Base-by-base conservation (phyloP, 2,329 filamentous ascomycete species). In the Colletotrichum costaricense region DNA sequence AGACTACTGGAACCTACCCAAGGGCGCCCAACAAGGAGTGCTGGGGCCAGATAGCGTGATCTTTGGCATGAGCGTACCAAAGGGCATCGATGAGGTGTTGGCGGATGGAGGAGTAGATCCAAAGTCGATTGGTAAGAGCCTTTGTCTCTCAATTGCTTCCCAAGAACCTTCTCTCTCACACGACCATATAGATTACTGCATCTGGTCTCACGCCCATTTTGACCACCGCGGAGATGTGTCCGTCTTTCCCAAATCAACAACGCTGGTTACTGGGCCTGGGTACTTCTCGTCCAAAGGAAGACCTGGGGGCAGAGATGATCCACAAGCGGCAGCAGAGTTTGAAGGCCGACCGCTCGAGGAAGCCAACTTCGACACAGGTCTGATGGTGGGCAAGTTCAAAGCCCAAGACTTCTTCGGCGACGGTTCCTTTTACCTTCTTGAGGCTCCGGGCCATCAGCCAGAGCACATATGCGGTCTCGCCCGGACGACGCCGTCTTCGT, bases 351-450 rank as follows among this genome's bases (percentile, higher is more conserved):
- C 52, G 7, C 62, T 77, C 1, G 59, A 67, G 11, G 76, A 77
- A 33, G 63, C 77, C 8, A 60, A 72, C 26, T 75, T 79, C 56
- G 75, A 76, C 38, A 9, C 28, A 22, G 71, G 46, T 8, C 38
- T 76, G 30, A 69, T 56, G 30, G 76, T 82, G 49, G 84, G 84
- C 4, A 74, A 78, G 9, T 86, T 84, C 75, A 77, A 76, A 14
- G 84, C 84, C 0, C 69, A 81, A n/a, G 84, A 86, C 65, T 85
- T 81, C 69, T 85, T 85, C 52, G 79, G 78, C 12, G 84, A 86
- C 56, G 83, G 83, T 1, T 81, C 78, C 9, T 79, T 86, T 57
- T 85, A 85, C 65, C 73, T 86, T n/a, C 77, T 86, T 5, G 81
- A 84, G 42, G 77, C 76, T 2, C 75, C 77, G 3, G 75, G 77